These are phyloP conservation scores for Sphaerobolus stellatus DNA, from an alignment of 1,284 basidiomycete genomes.

Conservation along the genomic window DNA sequence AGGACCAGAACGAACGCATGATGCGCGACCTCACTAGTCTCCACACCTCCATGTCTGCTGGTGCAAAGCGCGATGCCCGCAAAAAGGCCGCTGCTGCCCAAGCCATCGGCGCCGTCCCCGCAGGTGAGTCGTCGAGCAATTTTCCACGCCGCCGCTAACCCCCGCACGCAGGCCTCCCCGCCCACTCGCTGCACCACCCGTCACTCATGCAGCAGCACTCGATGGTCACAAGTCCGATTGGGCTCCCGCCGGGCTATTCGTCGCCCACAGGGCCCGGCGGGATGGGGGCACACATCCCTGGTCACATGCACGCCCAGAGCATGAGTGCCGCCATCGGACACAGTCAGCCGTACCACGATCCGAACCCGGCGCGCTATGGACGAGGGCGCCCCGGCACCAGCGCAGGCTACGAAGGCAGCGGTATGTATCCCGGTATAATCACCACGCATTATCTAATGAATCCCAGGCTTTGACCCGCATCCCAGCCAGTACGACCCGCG, in stretches of 20 bases:
- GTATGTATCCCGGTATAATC: no score
- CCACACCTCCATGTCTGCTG: conserved; percentile 81
- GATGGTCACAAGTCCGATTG: no score
- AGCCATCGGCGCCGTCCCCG: conserved; percentile 19
- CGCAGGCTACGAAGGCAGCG: conserved; percentile 62
- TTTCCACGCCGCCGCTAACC: no score
- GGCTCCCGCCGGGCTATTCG: neutral
- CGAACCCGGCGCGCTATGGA: conserved; percentile 9
- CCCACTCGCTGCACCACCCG: neutral
- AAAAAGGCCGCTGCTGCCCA: conserved; percentile 36
- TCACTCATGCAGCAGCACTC: neutral
- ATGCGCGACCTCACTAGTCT: conserved; percentile 85
- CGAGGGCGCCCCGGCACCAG: conserved; percentile 62
- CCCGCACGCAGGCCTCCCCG: conserved; percentile 1
- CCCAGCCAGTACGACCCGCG: conserved; percentile 9
- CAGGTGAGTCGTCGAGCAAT: no score
- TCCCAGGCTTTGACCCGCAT: conserved; percentile 10
- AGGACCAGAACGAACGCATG: conserved; percentile 85
- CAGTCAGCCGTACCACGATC: neutral
- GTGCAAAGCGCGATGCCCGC: conserved; percentile 54
- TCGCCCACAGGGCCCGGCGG: neutral
- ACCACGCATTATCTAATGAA: no score
- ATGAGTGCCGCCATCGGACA: conserved; percentile 2
- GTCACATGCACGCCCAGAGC: conserved; percentile 9
- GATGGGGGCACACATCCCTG: neutral